Percentiles rank a stretch among this genome's conserved stretches.
Evolutionary conservation across 2,329 filamentous ascomycete genomes (phyloP).

Genomic region (Trichoderma pleuroti): DNA sequence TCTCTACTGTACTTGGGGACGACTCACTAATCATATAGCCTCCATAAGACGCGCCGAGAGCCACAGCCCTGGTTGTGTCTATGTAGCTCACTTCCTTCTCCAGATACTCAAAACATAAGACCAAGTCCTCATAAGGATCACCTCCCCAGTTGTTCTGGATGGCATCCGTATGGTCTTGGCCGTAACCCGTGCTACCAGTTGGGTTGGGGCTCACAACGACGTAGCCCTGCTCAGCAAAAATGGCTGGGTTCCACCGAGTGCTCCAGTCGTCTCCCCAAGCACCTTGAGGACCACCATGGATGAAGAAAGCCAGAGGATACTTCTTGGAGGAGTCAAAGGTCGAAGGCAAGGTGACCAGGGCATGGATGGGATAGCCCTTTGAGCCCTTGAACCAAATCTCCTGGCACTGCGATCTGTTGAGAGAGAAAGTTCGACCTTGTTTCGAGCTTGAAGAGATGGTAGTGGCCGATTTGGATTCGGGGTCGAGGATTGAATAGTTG

Average conservation of each 20-base stretch:
- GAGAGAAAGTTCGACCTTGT: slow-evolving; percentile 62
- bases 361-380: slow-evolving; percentile 63
- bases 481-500: slow-evolving; percentile 59
- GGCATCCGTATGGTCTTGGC: slow-evolving; percentile 70
- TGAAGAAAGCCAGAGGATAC: slow-evolving; percentile 74
- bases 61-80: slow-evolving; percentile 66
- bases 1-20: no score
- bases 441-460: slow-evolving; percentile 63
- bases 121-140: slow-evolving; percentile 77
- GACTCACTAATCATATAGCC: slow-evolving; percentile 69
- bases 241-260: slow-evolving; percentile 79
- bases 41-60: slow-evolving; percentile 70
- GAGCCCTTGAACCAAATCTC: slow-evolving; percentile 69
- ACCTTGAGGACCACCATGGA: slow-evolving; percentile 80
- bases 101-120: slow-evolving; percentile 72
- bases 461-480: slow-evolving; percentile 33
- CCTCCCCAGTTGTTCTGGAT: slow-evolving; percentile 83
- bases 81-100: slow-evolving; percentile 62
- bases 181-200: slow-evolving; percentile 79
- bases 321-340: slow-evolving; percentile 66
- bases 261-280: slow-evolving; percentile 75
- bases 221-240: slow-evolving; percentile 86
- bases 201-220: slow-evolving; percentile 79
- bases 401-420: slow-evolving; percentile 59
- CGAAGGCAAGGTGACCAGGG: slow-evolving; percentile 62